Percentiles rank a stretch among this genome's conserved stretches.
Evolutionary conservation across 371 early-diverging fungal genomes (phyloP).

Genomic region (Coemansia sp.): DNA sequence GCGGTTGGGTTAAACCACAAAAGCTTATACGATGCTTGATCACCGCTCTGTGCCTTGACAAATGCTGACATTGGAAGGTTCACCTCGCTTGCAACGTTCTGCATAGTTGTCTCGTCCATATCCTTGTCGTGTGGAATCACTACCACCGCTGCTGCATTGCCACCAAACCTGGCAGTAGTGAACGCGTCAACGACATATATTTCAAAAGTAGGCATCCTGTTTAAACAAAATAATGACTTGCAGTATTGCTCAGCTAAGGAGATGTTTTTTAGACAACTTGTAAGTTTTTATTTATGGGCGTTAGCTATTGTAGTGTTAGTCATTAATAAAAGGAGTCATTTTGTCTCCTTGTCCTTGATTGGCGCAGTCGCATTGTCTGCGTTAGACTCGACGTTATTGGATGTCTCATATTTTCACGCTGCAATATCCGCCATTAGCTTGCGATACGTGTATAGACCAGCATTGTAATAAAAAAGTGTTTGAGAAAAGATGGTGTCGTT

Average conservation of each 20-base stretch:
- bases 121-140: slow-evolving; percentile 14
- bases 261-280: neutral
- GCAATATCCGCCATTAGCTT: neutral
- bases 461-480: no score
- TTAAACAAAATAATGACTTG: neutral
- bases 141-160: slow-evolving; percentile 49
- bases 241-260: neutral
- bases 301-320: neutral
- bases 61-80: slow-evolving; percentile 52
- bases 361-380: neutral
- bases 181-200: slow-evolving; percentile 27
- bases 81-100: slow-evolving; percentile 42
- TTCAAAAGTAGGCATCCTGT: neutral
- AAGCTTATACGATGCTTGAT: slow-evolving; percentile 13
- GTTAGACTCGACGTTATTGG: neutral
- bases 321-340: neutral
- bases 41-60: neutral
- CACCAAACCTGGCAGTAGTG: slow-evolving; percentile 31
- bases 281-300: neutral
- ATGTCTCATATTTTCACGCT: neutral
- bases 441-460: neutral
- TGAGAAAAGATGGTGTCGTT: no score
- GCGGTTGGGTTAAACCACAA: slow-evolving; percentile 47
- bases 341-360: neutral
- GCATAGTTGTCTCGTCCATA: slow-evolving; percentile 15